phyloP scores from a whole-genome alignment of 108 stramenopile genomes.

The Aurantiochytrium sp. region DNA sequence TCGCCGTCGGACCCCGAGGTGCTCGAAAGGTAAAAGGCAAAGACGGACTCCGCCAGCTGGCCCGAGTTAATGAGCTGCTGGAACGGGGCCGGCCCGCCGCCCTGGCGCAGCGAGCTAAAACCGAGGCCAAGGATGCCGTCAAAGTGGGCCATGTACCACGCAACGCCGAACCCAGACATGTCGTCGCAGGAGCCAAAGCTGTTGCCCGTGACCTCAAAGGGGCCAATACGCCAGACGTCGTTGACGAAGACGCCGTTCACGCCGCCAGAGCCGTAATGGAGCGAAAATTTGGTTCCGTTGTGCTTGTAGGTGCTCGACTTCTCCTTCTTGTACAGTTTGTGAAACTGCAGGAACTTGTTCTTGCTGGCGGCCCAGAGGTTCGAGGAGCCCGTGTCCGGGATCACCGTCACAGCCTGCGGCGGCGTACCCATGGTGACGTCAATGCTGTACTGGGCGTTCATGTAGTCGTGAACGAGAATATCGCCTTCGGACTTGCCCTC shows the following conservation, averaged over 20 bases:
- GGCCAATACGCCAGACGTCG: constrained; percentile 45
- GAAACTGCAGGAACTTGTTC: constrained; percentile 60
- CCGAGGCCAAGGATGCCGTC: constrained; percentile 97
- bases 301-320: constrained; percentile 45
- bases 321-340: constrained; percentile 47
- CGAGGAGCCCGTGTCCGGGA: constrained; percentile 91
- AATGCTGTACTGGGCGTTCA: constrained; percentile 38
- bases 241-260: constrained; percentile 44
- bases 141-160: constrained; percentile 67
- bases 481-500: neutral
- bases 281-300: constrained; percentile 69
- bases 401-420: constrained; percentile 74
- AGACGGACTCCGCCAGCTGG: constrained; percentile 62
- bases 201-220: constrained; percentile 38
- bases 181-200: constrained; percentile 65
- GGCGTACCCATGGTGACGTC: constrained; percentile 60
- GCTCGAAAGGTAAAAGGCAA: constrained; percentile 90
- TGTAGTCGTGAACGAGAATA: neutral
- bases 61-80: constrained; percentile 79
- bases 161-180: constrained; percentile 92
- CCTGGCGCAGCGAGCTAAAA: constrained; percentile 77
- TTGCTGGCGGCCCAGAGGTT: constrained; percentile 91
- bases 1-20: constrained; percentile 59
- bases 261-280: constrained; percentile 83
- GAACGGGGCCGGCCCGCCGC: constrained; percentile 76